Conservation (phyloP, 495 filamentous ascomycete species). For the Hyaloscypha bicolor region DNA sequence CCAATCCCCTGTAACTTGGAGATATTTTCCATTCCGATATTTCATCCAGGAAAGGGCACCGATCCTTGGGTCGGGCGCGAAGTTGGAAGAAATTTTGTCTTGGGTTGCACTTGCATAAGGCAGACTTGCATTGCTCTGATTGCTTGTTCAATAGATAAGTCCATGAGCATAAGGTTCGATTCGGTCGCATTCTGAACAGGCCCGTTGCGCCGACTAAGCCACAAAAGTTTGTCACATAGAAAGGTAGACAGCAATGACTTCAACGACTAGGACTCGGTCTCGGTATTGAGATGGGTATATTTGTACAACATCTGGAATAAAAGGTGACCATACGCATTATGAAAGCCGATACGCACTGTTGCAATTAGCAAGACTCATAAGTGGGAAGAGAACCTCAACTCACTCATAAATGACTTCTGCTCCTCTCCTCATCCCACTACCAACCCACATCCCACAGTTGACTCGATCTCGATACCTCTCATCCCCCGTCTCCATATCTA, state of each 20-base stretch:
- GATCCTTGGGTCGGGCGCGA: too few species aligned
- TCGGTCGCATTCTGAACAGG: too few species aligned
- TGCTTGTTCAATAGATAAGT: too few species aligned
- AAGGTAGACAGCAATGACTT: background rate
- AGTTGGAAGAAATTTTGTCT: too few species aligned
- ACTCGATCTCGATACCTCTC: conserved; percentile 55
- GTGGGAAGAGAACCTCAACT: conserved; percentile 15
- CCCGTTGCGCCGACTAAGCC: too few species aligned
- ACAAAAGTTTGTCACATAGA: background rate
- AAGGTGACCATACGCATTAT: background rate
- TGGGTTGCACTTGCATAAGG: too few species aligned
- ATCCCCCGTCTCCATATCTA: conserved; percentile 64
- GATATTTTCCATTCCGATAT: too few species aligned
- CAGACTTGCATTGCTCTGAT: too few species aligned
- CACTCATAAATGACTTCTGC: conserved; percentile 47
- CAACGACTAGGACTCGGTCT: background rate
- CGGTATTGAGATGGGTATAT: background rate
- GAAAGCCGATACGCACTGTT: conserved; percentile 27
- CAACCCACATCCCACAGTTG: conserved; percentile 64
- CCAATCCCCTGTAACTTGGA: background rate
- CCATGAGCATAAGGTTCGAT: too few species aligned
- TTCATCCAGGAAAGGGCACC: too few species aligned
- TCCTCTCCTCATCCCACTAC: conserved; percentile 57
- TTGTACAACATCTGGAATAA: background rate
- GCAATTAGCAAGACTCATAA: background rate